Percentiles rank a stretch among this genome's conserved stretches.
phyloP scores from a whole-genome alignment of 75 land plant species.

The Cryptomeria japonica region DNA sequence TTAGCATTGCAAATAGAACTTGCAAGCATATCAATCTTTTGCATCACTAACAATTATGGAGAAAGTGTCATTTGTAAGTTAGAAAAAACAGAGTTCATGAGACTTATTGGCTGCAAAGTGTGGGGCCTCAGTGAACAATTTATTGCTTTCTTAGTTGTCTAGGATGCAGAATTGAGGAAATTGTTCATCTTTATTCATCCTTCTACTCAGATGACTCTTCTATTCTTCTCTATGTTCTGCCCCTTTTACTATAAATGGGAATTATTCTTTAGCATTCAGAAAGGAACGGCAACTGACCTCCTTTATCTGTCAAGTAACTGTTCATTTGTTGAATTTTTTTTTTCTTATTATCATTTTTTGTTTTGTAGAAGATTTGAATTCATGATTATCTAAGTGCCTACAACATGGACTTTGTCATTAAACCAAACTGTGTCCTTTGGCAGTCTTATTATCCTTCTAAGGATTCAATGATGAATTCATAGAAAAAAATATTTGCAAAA shows the following conservation, averaged over 20 bases:
- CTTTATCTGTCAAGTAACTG: not conserved
- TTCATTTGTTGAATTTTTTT: not conserved
- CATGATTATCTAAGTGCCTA: no score
- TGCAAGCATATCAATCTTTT: not conserved
- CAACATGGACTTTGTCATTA: no score
- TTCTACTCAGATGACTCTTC: not conserved
- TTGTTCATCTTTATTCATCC: not conserved
- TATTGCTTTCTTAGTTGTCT: not conserved
- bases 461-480: not conserved
- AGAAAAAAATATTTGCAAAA: not conserved
- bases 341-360: no score
- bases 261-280: not conserved
- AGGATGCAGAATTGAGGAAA: not conserved
- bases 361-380: no score
- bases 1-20: not conserved
- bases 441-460: not conserved
- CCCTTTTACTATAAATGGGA: not conserved
- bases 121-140: not conserved
- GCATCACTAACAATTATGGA: not conserved
- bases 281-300: not conserved
- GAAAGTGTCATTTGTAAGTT: not conserved
- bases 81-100: not conserved
- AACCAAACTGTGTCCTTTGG: no score
- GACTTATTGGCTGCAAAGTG: not conserved
- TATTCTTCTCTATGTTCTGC: not conserved